phyloP scores from a whole-genome alignment of 495 filamentous ascomycete genomes.

The Podospora appendiculata region DNA sequence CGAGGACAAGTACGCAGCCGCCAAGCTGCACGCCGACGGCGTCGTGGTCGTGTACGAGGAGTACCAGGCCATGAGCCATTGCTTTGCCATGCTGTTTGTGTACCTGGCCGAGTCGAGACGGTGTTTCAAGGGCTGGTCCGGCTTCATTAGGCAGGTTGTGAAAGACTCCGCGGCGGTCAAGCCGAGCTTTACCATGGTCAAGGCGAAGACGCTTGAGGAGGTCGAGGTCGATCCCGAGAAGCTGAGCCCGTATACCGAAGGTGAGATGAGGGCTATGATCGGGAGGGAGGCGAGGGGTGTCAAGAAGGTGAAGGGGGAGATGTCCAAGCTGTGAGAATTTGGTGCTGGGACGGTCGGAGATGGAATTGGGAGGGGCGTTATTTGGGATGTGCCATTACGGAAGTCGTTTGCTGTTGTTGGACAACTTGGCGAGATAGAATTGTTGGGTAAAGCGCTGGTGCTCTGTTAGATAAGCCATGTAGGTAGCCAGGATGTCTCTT shows the following conservation, averaged over 20 bases:
- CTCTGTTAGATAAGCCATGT: too few relatives aligned
- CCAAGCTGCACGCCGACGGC: constrained; percentile 50
- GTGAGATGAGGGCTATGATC: constrained; percentile 47
- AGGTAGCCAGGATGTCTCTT: too few relatives aligned
- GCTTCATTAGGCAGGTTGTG: constrained; percentile 46
- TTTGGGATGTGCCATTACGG: too few relatives aligned
- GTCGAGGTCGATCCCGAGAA: constrained; percentile 42
- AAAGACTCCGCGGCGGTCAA: constrained; percentile 16
- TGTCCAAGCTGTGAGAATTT: too few relatives aligned
- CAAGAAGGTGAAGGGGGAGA: too few relatives aligned
- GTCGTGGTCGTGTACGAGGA: constrained; percentile 62
- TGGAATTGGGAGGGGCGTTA: too few relatives aligned
- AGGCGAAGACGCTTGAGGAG: constrained; percentile 49
- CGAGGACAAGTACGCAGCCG: constrained; percentile 57
- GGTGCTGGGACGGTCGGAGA: too few relatives aligned
- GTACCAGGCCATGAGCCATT: constrained; percentile 87
- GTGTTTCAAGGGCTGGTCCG: constrained; percentile 49
- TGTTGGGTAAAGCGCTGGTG: too few relatives aligned
- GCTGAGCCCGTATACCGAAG: constrained; percentile 41
- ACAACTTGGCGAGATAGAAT: too few relatives aligned
- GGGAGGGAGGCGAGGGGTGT: constrained; percentile 20
- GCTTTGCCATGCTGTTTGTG: constrained; percentile 62
- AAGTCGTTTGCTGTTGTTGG: too few relatives aligned
- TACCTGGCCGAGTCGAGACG: constrained; percentile 34
- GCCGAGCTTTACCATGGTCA: constrained; percentile 41